Percentiles rank a stretch among this genome's conserved stretches.
These are phyloP conservation scores for Ceratocystis eucalypticola DNA, from an alignment of 2,329 filamentous ascomycete species.

Conservation along the genomic window DNA sequence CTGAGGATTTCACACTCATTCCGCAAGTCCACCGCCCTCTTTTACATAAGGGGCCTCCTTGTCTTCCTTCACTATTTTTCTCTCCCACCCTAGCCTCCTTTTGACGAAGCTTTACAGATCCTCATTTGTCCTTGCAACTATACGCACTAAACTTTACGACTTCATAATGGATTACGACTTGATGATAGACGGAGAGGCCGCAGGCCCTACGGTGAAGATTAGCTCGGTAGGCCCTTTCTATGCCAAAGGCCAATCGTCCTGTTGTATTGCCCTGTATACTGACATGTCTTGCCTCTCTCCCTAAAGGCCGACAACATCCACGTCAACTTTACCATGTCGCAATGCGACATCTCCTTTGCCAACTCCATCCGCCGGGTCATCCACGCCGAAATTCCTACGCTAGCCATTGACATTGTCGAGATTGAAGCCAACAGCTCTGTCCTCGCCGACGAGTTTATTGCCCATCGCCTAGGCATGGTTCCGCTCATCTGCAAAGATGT, in stretches of 20 bases:
- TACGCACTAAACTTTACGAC: background rate
- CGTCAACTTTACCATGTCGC: conserved; percentile 83
- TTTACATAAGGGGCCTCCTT: background rate
- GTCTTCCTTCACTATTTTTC: background rate
- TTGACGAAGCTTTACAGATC: background rate
- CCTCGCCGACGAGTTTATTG: conserved; percentile 88
- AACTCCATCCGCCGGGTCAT: conserved; percentile 86
- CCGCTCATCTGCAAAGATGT: conserved; percentile 76
- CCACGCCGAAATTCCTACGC: conserved; percentile 83
- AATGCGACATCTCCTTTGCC: conserved; percentile 79
- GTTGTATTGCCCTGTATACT: background rate
- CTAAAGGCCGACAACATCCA: conserved; percentile 60
- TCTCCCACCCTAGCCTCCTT: background rate
- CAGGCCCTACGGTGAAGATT: conserved; percentile 46
- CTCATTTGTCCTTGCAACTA: background rate
- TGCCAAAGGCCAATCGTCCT: background rate
- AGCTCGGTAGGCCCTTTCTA: conserved; percentile 35
- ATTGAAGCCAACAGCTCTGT: conserved; percentile 91
- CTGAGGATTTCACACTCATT: background rate
- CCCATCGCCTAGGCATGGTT: conserved; percentile 79
- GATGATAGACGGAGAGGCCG: conserved; percentile 44
- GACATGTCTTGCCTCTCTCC: background rate
- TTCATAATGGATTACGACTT: conserved; percentile 45
- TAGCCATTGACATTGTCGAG: conserved; percentile 90
- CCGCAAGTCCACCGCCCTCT: background rate